Conservation (phyloP, 2,329 filamentous ascomycete species). For the Bipolaris oryzae region DNA sequence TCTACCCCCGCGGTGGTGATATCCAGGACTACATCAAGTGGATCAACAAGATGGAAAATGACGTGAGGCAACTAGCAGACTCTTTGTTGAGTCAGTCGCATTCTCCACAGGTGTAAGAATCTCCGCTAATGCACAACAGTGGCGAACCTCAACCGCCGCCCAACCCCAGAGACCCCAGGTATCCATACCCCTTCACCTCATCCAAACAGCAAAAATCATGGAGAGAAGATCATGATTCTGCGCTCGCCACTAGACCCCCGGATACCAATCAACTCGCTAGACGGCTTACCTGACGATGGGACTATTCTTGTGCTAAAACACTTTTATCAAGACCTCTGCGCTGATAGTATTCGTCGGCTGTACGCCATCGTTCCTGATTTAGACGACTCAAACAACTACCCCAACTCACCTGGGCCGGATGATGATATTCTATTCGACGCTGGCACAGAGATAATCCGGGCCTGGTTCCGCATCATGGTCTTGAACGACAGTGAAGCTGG, state of each 20-base stretch:
- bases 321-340: constrained; percentile 35
- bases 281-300: constrained; percentile 32
- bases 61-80: constrained; percentile 30
- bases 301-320: constrained; percentile 37
- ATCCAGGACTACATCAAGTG: constrained; percentile 33
- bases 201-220: background rate
- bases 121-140: too few relatives aligned
- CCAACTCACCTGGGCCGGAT: constrained; percentile 7
- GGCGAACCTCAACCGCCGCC: background rate
- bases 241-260: constrained; percentile 30
- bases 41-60: constrained; percentile 31
- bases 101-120: too few relatives aligned
- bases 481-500: constrained; percentile 37
- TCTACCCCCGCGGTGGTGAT: constrained; percentile 33
- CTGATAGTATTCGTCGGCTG: constrained; percentile 26
- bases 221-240: constrained; percentile 26
- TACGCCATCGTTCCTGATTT: constrained; percentile 37
- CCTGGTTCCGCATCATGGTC: constrained; percentile 42
- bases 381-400: constrained; percentile 11
- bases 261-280: constrained; percentile 28
- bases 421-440: constrained; percentile 14
- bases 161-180: constrained; percentile 3
- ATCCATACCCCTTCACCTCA: background rate
- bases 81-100: constrained; percentile 27
- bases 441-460: constrained; percentile 32